Base-by-base conservation (phyloP, 805 yeast genomes). In the Monosporozyma aerobia region DNA sequence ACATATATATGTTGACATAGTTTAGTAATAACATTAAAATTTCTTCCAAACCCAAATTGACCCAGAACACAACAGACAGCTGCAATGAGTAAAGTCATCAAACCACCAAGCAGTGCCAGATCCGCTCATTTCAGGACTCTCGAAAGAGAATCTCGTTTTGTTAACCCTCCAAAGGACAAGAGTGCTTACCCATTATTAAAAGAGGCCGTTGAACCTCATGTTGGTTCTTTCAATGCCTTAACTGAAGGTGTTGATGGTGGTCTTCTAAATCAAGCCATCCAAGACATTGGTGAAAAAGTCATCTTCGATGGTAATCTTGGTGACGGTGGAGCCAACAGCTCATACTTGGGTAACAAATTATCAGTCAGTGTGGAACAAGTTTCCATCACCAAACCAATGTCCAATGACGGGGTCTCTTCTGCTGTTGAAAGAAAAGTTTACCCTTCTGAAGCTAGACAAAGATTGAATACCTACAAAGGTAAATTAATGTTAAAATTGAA, bases 171-270 rank as follows among this genome's bases (percentile, higher is more conserved):
- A 50, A 83, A 81, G 71, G 96, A 87, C 63, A 79, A 85, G 67
- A 77, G 88, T 32, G 87, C 87, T 7, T 92, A 73, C 63, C 96
- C 97, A 14, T 71, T 90, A 43, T 77, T 94, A 39, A 79, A 79
- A 54, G 96, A 89, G 57, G 98, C 99, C 14, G 94, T 94, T 43
- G 81, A 82, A 53, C 99, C 99, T 5, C 99, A 94, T 68, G 80
- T 94, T 52, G 97, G 96, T 8, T 92, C 98, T 1, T 94, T 94
- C 77, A 86, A 94, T 75, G 97, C 97, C 5, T 75, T 94, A 53
- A 87, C 96, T 25, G 95, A 87, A 54, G 96, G 96, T 45, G 81
- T 87, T 25, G 82, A 76, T 45, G 95, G 92, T 47, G 97, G 97
- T 5, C 69, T 94, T 27, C 75, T 94, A 55, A 89, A 90, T 67